Conservation (phyloP, 768 basidiomycete genomes). For the Chlorophyllum brunneum region DNA sequence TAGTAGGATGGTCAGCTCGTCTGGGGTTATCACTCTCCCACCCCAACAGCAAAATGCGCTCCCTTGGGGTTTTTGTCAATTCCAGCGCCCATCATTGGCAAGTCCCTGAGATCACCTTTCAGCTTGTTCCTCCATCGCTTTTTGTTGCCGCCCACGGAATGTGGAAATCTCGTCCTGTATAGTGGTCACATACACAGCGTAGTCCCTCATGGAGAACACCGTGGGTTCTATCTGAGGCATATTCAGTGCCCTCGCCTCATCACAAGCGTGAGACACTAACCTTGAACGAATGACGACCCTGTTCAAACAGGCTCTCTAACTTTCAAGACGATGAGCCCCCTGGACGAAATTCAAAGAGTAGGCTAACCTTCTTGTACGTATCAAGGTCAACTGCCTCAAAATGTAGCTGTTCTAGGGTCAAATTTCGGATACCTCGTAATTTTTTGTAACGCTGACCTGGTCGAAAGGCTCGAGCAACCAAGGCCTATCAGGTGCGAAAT, state of each 20-base stretch:
- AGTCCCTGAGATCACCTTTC: slow-evolving; percentile 27
- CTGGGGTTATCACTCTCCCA: background rate
- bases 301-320: slow-evolving; percentile 49
- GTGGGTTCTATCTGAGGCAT: slow-evolving; percentile 41
- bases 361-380: slow-evolving; percentile 43
- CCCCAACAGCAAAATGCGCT: background rate
- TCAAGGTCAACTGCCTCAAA: slow-evolving; percentile 46
- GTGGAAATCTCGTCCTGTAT: slow-evolving; percentile 37
- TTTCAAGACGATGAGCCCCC: slow-evolving; percentile 18
- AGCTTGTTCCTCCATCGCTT: slow-evolving; percentile 35
- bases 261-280: slow-evolving; percentile 20
- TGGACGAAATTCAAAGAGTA: background rate
- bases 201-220: slow-evolving; percentile 49
- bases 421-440: background rate
- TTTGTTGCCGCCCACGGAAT: slow-evolving; percentile 38
- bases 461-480: slow-evolving; percentile 66
- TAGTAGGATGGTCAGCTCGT: background rate
- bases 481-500: slow-evolving; percentile 44
- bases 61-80: slow-evolving; percentile 33
- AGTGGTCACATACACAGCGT: slow-evolving; percentile 36
- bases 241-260: background rate
- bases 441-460: slow-evolving; percentile 33
- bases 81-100: slow-evolving; percentile 35
- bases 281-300: slow-evolving; percentile 50
- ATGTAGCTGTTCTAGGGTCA: slow-evolving; percentile 32